Conservation (phyloP, 768 basidiomycete genomes). For the Leccinum sublutescens region DNA sequence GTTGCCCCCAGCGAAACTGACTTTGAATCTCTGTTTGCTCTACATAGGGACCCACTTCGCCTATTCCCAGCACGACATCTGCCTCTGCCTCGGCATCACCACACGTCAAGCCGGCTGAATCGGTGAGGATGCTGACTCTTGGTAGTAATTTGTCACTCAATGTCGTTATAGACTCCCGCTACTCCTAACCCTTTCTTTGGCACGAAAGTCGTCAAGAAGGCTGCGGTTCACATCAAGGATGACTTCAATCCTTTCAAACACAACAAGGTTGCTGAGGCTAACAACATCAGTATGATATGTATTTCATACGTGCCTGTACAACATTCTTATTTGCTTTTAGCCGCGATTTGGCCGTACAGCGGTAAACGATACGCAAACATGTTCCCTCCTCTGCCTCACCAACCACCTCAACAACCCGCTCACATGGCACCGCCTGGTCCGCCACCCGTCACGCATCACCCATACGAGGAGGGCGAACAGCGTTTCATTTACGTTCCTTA, state of each 20-base stretch:
- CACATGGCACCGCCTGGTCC: slow-evolving; percentile 68
- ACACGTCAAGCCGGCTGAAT: slow-evolving; percentile 57
- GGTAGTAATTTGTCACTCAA: slow-evolving; percentile 6
- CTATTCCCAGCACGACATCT: slow-evolving; percentile 41
- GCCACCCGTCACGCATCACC: slow-evolving; percentile 66
- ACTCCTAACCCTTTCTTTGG: slow-evolving; percentile 91
- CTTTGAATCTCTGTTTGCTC: slow-evolving; percentile 7
- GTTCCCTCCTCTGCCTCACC: slow-evolving; percentile 64
- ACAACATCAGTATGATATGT: slow-evolving; percentile 64
- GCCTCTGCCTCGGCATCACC: slow-evolving; percentile 56
- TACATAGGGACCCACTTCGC: slow-evolving; percentile 45
- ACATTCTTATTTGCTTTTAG: slow-evolving; percentile 36
- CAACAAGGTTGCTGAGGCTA: slow-evolving; percentile 73
- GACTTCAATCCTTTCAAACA: slow-evolving; percentile 98
- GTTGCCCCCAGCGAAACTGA: slow-evolving; percentile 19
- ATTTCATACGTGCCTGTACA: not conserved
- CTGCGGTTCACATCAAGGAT: slow-evolving; percentile 82
- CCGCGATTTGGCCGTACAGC: slow-evolving; percentile 80
- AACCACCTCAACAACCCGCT: slow-evolving; percentile 61
- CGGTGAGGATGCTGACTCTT: slow-evolving; percentile 35
- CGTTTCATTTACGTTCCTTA: slow-evolving; percentile 78
- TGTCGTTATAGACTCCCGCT: slow-evolving; percentile 37
- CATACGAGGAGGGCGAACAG: slow-evolving; percentile 77
- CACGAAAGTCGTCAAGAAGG: slow-evolving; percentile 71
- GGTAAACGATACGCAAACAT: slow-evolving; percentile 83